A percentile compares a stretch with the other conserved stretches of the same genome.
Conservation (phyloP, 2,329 filamentous ascomycete genomes). For the Colletotrichum incanum region DNA sequence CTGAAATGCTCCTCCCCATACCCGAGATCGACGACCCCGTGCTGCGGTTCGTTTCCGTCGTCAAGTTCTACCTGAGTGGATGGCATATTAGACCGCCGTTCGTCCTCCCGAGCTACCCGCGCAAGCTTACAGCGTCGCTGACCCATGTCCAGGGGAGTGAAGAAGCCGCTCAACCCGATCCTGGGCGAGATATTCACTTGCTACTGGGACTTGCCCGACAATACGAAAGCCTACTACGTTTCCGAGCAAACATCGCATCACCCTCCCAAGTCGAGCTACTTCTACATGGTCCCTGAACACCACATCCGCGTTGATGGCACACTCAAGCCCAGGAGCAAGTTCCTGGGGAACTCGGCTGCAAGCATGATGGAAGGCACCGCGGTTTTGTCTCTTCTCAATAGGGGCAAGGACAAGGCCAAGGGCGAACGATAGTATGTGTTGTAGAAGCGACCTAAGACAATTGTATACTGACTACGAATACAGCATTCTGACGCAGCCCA, state of each 20-base stretch:
- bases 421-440: slow-evolving; percentile 87
- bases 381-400: slow-evolving; percentile 85
- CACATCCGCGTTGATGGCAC: slow-evolving; percentile 96
- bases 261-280: slow-evolving; percentile 98
- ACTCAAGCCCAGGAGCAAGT: slow-evolving; percentile 93
- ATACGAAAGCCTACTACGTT: slow-evolving; percentile 93
- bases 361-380: slow-evolving; percentile 99
- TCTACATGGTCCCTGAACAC: slow-evolving; percentile 96
- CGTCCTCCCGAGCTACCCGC: slow-evolving; percentile 55
- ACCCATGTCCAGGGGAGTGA: slow-evolving; percentile 82
- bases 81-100: slow-evolving; percentile 99
- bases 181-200: slow-evolving; percentile 95
- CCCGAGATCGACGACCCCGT: slow-evolving; percentile 89
- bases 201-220: slow-evolving; percentile 93
- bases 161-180: slow-evolving; percentile 97
- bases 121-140: slow-evolving; percentile 25
- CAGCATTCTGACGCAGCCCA: slow-evolving; percentile 94
- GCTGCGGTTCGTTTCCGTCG: slow-evolving; percentile 91
- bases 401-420: slow-evolving; percentile 74
- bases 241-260: slow-evolving; percentile 98
- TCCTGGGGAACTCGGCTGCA: slow-evolving; percentile 95
- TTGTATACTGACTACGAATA: slow-evolving; percentile 41
- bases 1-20: slow-evolving; percentile 93
- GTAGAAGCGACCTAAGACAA: neutral
- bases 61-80: slow-evolving; percentile 98